These are phyloP conservation scores for Macaranga tanarius DNA, from an alignment of 441 rosid species.

Conservation along the genomic window DNA sequence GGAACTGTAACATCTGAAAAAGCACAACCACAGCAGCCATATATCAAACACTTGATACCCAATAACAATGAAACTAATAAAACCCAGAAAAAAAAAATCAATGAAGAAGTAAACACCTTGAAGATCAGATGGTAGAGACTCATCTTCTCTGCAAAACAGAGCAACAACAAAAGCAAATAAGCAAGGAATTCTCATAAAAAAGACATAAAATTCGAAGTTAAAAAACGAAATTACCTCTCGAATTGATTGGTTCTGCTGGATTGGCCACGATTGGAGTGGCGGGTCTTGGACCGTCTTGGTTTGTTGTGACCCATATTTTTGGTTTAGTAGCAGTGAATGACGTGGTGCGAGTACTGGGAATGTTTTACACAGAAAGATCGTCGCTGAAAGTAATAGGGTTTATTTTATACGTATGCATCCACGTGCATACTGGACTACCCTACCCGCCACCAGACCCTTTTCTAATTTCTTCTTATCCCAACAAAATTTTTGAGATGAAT, in stretches of 20 bases:
- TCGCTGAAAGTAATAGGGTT: too few species aligned
- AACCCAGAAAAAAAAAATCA: background rate
- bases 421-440: too few species aligned
- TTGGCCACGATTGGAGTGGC: slow-evolving; percentile 51
- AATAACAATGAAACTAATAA: background rate
- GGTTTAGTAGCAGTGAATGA: too few species aligned
- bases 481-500: too few species aligned
- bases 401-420: too few species aligned
- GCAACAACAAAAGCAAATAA: background rate
- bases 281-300: slow-evolving; percentile 50
- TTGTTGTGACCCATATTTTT: slow-evolving; percentile 64
- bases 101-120: slow-evolving; percentile 41
- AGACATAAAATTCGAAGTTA: background rate
- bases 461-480: too few species aligned
- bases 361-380: too few species aligned
- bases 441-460: too few species aligned
- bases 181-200: background rate
- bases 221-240: slow-evolving; percentile 33
- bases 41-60: slow-evolving; percentile 29
- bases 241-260: slow-evolving; percentile 52
- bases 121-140: slow-evolving; percentile 62
- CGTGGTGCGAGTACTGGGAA: too few species aligned
- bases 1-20: slow-evolving; percentile 36
- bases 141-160: slow-evolving; percentile 74
- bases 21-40: slow-evolving; percentile 10